Percentiles rank a stretch among this genome's conserved stretches.
Evolutionary conservation across 148 eudicot genomes (phyloP).

Genomic region (Diospyros kaki): DNA sequence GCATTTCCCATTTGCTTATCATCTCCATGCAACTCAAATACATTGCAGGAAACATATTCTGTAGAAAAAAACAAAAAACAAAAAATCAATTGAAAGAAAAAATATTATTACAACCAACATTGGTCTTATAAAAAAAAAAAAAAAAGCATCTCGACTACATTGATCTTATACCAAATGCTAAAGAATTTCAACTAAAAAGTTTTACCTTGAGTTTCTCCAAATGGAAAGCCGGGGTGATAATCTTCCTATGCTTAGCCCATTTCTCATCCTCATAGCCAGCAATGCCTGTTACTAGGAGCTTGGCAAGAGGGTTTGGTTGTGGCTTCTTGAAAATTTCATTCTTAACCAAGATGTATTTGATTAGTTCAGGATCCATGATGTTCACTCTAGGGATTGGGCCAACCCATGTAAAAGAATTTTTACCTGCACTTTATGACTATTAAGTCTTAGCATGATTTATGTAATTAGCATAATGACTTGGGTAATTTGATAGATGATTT

Average conservation of each 20-base stretch:
- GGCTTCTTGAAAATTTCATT: neutral
- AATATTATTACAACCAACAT: neutral
- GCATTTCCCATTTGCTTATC: neutral
- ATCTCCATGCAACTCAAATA: neutral
- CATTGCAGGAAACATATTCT: neutral
- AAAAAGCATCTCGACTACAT: neutral
- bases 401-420: neutral
- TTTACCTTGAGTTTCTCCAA: neutral
- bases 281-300: neutral
- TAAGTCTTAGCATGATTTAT: too few relatives aligned
- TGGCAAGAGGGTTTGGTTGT: neutral
- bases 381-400: neutral
- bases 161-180: neutral
- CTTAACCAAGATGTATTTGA: neutral
- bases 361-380: neutral
- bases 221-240: neutral
- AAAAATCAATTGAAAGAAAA: neutral
- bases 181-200: neutral
- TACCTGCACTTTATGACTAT: neutral
- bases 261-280: neutral
- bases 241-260: neutral
- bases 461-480: too few relatives aligned
- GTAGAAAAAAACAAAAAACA: neutral
- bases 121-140: too few relatives aligned
- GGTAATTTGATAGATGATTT: too few relatives aligned